Base-by-base conservation (phyloP, 225 moss, liverwort and hornwort genomes). In the Physcomitrium patens region DNA sequence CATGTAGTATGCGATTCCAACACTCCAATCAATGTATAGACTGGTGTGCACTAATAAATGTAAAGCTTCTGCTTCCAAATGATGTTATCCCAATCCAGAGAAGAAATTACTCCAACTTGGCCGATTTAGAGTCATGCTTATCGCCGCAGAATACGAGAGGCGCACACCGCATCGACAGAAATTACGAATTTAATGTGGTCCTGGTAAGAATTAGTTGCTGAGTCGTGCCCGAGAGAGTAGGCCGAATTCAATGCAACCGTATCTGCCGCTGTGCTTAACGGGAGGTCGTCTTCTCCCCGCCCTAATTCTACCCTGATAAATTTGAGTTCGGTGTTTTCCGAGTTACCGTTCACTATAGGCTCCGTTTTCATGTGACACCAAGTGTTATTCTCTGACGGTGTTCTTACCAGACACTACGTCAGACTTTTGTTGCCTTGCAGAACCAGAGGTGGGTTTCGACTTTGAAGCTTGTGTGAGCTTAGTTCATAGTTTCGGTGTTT, bases 81-180 rank as follows among this genome's bases (percentile, higher is more conserved):
- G 1, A 19, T 20, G 28, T 7, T 13, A 0, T 14, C 2, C 7
- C 13, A 60, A 24, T 14, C 13, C 59, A 7, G 15, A 50, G 5
- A 50, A 50, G 15, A 13, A 5, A 50, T 17, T 16, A 50, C 18
- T 2, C 19, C 44, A 64, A 12, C 44, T 20, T 12, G 44, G 2
- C 63, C 43, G 7, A 44, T 44, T 64, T 44, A 12, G 20, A 45
- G 63, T 45, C 44, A 64, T 45, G 20, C 63, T 20, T 64, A 64
- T 64, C 44, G 63, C 44, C 44, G 44, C 43, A 62, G 41, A 15
- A 16, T 8, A 31, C 16, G 62, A n/a, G 62, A 42, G 62, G 11
- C n/a, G 41, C 12, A 12, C 22, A 56, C 56, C 60, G 5, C 15
- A 60, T 7, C 27, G 15, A 16, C 60, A 60, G 26, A 27, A 60